These are phyloP conservation scores for Nyssa sinensis DNA, from an alignment of 148 eudicot species.

Conservation along the genomic window DNA sequence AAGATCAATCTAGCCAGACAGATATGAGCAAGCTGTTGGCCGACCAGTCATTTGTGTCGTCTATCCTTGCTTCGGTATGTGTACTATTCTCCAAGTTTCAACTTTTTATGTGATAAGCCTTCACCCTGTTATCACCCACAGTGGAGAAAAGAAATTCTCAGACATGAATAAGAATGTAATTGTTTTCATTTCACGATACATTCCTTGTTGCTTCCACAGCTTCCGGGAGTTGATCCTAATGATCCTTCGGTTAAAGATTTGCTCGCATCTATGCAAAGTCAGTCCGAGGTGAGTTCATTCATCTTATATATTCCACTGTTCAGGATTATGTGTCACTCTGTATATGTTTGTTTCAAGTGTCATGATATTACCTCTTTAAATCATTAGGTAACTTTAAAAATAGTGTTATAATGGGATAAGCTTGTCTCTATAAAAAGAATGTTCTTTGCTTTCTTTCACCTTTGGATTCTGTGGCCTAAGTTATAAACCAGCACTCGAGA, in stretches of 20 bases:
- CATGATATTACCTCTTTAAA: not conserved
- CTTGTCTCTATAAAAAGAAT: not conserved
- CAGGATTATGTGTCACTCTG: not conserved
- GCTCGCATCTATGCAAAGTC: constrained; percentile 86
- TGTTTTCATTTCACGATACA: not conserved
- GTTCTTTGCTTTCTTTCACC: not conserved
- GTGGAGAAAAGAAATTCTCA: too few relatives aligned
- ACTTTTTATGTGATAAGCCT: not conserved
- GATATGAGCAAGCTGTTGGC: constrained; percentile 78
- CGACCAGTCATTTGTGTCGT: constrained; percentile 77
- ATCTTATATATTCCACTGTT: not conserved
- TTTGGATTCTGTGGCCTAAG: not conserved
- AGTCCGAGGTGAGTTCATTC: constrained; percentile 58
- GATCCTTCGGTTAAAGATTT: constrained; percentile 84
- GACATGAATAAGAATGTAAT: not conserved
- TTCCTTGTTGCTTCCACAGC: constrained; percentile 39
- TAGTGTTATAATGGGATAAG: not conserved
- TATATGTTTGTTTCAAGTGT: too few relatives aligned
- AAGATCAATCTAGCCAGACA: constrained; percentile 56
- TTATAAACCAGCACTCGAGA: not conserved
- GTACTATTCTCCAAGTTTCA: not conserved
- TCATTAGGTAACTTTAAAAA: too few relatives aligned
- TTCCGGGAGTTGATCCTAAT: constrained; percentile 98
- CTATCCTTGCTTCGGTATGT: constrained; percentile 83
- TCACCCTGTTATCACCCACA: not conserved